phyloP scores from a whole-genome alignment of 345 rosid genomes.

The Mallotus nudiflorus region DNA sequence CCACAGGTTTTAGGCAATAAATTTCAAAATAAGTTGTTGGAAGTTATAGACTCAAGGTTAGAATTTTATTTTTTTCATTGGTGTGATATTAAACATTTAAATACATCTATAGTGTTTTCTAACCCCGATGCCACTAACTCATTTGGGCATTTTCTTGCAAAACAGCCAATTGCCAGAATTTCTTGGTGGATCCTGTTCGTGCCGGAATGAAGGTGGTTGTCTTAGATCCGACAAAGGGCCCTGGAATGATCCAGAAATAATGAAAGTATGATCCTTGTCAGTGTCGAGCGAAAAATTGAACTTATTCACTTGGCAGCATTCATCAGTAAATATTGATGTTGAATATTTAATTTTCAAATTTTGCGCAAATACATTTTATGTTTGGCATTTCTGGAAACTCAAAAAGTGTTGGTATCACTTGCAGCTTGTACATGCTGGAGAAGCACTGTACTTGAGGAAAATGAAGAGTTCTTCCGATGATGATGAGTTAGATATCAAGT shows the following conservation, averaged over 20 bases:
- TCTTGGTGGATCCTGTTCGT: conserved; percentile 90
- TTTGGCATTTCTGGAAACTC: conserved; percentile 18
- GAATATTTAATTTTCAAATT: conserved; percentile 1
- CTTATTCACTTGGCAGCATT: background rate
- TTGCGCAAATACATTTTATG: background rate
- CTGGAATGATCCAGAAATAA: conserved; percentile 82
- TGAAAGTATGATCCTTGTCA: conserved; percentile 58
- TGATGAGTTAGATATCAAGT: conserved; percentile 53
- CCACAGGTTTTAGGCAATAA: conserved; percentile 80
- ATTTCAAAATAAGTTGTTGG: conserved; percentile 68
- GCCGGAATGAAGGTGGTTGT: conserved; percentile 82
- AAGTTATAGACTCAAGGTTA: conserved; percentile 78
- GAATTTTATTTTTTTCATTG: conserved; percentile 22
- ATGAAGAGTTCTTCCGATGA: conserved; percentile 46
- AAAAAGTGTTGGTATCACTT: conserved; percentile 13
- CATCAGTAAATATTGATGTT: conserved; percentile 2
- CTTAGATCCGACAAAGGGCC: conserved; percentile 84
- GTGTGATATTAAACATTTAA: background rate
- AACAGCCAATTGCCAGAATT: conserved; percentile 91
- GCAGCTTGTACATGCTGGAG: conserved; percentile 68
- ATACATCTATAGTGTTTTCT: conserved; percentile 2
- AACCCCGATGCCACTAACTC: conserved; percentile 10
- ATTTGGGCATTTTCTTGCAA: conserved; percentile 20
- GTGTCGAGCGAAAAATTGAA: conserved; percentile 4
- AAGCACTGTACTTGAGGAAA: conserved; percentile 55